Conservation (phyloP, 495 filamentous ascomycete genomes). For the Aspergillus haitiensis region DNA sequence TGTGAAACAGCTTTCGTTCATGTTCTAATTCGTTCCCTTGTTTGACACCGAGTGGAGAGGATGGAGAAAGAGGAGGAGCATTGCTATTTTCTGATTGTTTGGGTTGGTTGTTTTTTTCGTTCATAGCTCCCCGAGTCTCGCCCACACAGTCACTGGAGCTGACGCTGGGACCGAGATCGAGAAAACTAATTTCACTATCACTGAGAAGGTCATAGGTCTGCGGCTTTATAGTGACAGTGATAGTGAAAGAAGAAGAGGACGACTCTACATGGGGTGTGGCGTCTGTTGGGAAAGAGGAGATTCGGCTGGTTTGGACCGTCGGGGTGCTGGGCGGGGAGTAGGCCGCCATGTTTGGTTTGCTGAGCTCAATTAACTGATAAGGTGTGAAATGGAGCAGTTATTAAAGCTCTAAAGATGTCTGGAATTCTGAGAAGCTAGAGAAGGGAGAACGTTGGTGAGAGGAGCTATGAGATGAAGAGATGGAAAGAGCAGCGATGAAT, state of each 20-base stretch:
- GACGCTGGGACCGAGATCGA: slow-evolving; percentile 33
- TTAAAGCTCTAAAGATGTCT: neutral
- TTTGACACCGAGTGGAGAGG: too few species aligned
- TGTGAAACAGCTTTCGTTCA: too few species aligned
- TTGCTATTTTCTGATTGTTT: neutral
- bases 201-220: slow-evolving; percentile 16
- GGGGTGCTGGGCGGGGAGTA: neutral
- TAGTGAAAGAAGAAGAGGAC: neutral
- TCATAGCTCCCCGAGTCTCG: too few species aligned
- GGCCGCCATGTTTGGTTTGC: neutral
- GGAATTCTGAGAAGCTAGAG: neutral
- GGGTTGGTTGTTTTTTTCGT: neutral
- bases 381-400: neutral
- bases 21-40: too few species aligned
- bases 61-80: too few species aligned
- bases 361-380: neutral
- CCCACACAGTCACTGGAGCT: neutral
- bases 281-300: neutral
- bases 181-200: slow-evolving; percentile 35
- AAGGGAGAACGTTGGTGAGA: neutral
- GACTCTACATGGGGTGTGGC: neutral
- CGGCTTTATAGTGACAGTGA: slow-evolving; percentile 9
- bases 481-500: neutral
- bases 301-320: neutral
- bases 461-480: neutral